A percentile compares a stretch with the other conserved stretches of the same genome.
Evolutionary conservation across 805 yeast species (phyloP).

Genomic region (Kluyveromyces nonfermentans): DNA sequence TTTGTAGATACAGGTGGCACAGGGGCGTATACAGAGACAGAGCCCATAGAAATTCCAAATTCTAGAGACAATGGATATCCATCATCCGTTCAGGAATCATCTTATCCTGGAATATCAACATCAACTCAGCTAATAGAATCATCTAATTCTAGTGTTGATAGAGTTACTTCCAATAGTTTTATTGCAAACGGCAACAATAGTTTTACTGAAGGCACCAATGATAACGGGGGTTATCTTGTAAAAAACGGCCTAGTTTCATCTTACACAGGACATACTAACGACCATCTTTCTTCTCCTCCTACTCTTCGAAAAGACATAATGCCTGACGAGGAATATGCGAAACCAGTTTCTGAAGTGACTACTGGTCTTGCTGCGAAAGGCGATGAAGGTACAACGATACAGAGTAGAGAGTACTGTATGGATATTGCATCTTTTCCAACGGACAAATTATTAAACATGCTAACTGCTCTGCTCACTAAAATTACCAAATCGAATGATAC

Average conservation of each 20-base stretch:
- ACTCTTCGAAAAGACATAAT: background rate
- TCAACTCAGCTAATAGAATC: slow-evolving; percentile 2
- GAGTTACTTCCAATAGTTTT: background rate
- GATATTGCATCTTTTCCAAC: slow-evolving; percentile 78
- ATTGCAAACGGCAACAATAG: background rate
- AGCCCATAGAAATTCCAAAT: slow-evolving; percentile 3
- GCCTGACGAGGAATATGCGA: background rate
- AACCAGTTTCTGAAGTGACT: background rate
- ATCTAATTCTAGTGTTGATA: slow-evolving; percentile 1
- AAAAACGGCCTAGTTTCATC: background rate
- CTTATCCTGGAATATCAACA: background rate
- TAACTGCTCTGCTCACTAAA: slow-evolving; percentile 73
- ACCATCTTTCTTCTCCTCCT: background rate
- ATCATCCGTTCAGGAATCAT: background rate
- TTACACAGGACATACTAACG: background rate
- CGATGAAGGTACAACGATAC: background rate
- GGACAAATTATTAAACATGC: slow-evolving; percentile 71
- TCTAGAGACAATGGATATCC: background rate
- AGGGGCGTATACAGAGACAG: slow-evolving; percentile 1
- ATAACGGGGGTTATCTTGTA: background rate
- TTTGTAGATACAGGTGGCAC: background rate
- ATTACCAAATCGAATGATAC: slow-evolving; percentile 87
- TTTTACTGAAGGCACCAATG: background rate
- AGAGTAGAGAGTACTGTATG: slow-evolving; percentile 5
- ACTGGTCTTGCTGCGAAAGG: background rate